These are phyloP conservation scores for Podaxis rugospora DNA, from an alignment of 768 basidiomycete species.

Conservation along the genomic window DNA sequence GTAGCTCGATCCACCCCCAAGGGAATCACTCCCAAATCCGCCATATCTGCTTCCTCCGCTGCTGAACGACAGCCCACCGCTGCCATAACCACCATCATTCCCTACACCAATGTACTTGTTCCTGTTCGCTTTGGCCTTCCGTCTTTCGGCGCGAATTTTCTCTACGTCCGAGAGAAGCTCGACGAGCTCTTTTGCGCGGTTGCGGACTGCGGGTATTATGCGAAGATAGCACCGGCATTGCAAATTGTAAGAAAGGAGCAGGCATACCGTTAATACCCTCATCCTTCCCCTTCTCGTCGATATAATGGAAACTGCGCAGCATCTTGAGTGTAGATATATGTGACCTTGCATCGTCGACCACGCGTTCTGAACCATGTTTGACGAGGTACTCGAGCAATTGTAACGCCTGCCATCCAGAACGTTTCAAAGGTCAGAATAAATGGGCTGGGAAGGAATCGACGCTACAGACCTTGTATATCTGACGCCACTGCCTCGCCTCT, in stretches of 20 bases:
- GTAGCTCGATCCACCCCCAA: constrained; percentile 24
- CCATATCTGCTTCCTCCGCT: constrained; percentile 34
- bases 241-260: background rate
- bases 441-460: background rate
- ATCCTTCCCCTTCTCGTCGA: constrained; percentile 98
- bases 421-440: background rate
- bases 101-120: constrained; percentile 88
- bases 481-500: constrained; percentile 96
- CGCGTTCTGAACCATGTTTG: constrained; percentile 96
- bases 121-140: constrained; percentile 89
- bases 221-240: background rate
- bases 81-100: constrained; percentile 56
- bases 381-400: constrained; percentile 94
- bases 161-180: constrained; percentile 91
- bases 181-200: constrained; percentile 90
- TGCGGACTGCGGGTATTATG: constrained; percentile 61
- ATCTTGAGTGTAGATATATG: constrained; percentile 96
- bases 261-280: constrained; percentile 91
- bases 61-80: constrained; percentile 32
- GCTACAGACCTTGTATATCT: constrained; percentile 87
- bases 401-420: constrained; percentile 52
- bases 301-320: constrained; percentile 96
- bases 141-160: constrained; percentile 79
- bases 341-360: constrained; percentile 94
- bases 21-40: constrained; percentile 41